Percentiles rank a stretch among this genome's conserved stretches.
Conservation (phyloP, 2,329 filamentous ascomycete species). For the Arthrobotrys sphaeroides region DNA sequence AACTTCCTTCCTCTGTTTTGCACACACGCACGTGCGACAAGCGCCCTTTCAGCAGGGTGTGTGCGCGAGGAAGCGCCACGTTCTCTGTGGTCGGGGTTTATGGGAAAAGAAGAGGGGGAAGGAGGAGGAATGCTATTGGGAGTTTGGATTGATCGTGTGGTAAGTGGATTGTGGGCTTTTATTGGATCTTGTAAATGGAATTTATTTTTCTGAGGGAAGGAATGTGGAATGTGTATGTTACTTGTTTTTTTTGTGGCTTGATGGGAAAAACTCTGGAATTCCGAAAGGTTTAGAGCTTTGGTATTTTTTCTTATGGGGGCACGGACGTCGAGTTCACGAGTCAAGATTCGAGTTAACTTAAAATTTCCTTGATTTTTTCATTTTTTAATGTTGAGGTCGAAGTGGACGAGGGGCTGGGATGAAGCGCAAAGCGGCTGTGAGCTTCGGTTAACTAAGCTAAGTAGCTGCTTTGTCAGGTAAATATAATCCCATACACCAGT, state of each 20-base stretch:
- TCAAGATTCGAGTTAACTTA: background rate
- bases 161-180: background rate
- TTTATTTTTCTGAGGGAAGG: background rate
- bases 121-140: too few species aligned
- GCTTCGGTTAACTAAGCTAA: conserved; percentile 1
- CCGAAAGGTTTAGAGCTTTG: background rate
- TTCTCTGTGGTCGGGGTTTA: background rate
- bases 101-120: too few species aligned
- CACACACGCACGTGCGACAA: conserved; percentile 16
- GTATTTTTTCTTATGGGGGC: background rate
- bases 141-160: too few species aligned
- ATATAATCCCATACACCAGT: too few species aligned
- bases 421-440: background rate
- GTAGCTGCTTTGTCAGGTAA: too few species aligned
- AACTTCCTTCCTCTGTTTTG: background rate
- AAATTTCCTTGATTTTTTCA: background rate
- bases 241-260: too few species aligned
- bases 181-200: background rate
- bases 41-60: conserved; percentile 9
- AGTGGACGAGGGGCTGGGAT: background rate
- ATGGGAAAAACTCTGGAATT: background rate
- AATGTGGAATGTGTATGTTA: background rate
- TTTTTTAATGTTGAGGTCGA: too few species aligned
- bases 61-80: conserved; percentile 1
- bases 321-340: background rate